Base-by-base conservation (phyloP, 2,329 filamentous ascomycete genomes). In the Microdochium trichocladiopsis region DNA sequence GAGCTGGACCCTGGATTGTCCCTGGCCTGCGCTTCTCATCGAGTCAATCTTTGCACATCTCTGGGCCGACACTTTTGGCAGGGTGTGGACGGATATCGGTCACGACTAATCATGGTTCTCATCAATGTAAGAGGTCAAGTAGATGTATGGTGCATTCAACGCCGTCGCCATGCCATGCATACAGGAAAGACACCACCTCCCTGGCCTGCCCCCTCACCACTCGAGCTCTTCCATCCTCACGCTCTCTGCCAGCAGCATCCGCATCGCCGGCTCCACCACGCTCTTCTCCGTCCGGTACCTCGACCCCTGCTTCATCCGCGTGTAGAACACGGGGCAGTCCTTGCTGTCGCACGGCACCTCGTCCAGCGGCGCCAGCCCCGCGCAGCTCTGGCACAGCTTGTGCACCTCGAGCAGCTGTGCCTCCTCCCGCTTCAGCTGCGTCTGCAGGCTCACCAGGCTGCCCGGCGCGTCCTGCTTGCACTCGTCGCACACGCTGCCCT, bases 241-340 rank as follows among this genome's bases (percentile, higher is more conserved):
- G 14, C 60, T 58, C 3, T 61, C 55, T 2, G 61, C 60, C 9
- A 67, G 63, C 24, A 75, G 58, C 55, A 58, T 55, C 54, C 58
- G 59, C 9, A 74, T 51, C 24, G 70, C 64, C 11, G 66, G 66
- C 56, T 66, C 66, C 10, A 67, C 56, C 18, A 67, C 61, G 47
- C 61, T 62, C 59, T 63, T 72, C 62, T 77, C 73, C 2, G 66
- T 66, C 33, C 66, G 63, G 47, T 75, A 66, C 58, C 69, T 74
- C 10, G 77, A 76, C 22, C 67, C 68, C 63, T 88, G 83, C 66
- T 83, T 87, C 51, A 82, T 78, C 14, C 90, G 72, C 28, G 85
- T 85, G 69, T 95, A 97, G 60, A 95, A 97, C 0, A 96, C 90
- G 0, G 92, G 88, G 64, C 94, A 99, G 69, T 96, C 93, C 66